These are phyloP conservation scores for Solanum pennellii DNA, from an alignment of 257 asterid genomes.

Conservation along the genomic window DNA sequence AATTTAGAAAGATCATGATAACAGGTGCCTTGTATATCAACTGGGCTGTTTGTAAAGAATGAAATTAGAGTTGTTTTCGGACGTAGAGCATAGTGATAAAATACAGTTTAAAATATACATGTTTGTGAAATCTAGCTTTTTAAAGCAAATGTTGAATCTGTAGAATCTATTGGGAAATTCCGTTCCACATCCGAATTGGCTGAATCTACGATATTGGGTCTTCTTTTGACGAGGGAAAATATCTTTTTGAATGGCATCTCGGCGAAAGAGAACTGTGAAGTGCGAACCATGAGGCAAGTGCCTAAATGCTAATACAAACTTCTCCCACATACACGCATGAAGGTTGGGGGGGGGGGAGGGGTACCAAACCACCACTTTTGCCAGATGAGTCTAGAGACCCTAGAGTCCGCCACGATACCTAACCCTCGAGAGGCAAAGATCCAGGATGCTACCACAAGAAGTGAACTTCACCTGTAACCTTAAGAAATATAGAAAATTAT, in stretches of 20 bases:
- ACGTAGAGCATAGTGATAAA: not conserved
- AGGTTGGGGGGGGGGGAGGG: not conserved
- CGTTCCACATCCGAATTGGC: not conserved
- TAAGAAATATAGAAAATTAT: not conserved
- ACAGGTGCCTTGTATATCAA: not conserved
- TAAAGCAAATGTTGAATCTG: not conserved
- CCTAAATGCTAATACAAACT: not conserved
- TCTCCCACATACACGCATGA: not conserved
- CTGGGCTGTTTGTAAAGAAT: not conserved
- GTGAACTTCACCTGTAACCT: not conserved
- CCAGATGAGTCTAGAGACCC: not conserved
- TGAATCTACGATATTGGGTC: not conserved
- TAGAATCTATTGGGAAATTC: not conserved
- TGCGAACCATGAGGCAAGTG: not conserved
- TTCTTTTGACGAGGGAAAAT: not conserved
- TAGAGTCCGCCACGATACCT: not conserved
- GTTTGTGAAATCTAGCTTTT: not conserved
- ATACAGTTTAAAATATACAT: not conserved
- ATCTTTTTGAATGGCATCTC: not conserved
- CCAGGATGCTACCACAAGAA: not conserved
- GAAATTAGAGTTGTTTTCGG: not conserved
- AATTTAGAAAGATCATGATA: not conserved
- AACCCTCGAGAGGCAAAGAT: not conserved
- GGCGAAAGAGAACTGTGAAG: not conserved
- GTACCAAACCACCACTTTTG: not conserved